Percentiles rank a stretch among this genome's conserved stretches.
phyloP scores from a whole-genome alignment of 441 rosid genomes.

The Populus tomentosa region DNA sequence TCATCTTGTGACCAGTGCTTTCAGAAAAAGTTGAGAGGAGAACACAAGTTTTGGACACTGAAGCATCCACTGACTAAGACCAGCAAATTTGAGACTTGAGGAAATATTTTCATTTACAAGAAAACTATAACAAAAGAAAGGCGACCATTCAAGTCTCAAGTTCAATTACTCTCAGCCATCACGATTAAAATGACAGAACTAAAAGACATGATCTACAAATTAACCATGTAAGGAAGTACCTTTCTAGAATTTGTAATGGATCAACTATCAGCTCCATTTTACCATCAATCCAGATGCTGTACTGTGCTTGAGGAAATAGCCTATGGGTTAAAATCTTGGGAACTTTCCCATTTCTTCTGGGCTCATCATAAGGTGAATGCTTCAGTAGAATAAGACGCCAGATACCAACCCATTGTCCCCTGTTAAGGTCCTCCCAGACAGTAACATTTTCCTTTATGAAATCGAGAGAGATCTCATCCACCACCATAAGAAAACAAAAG shows the following conservation, averaged over 20 bases:
- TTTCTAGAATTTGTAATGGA: conserved; percentile 83
- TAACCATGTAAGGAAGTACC: conserved; percentile 36
- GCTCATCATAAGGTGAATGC: conserved; percentile 91
- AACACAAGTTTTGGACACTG: not conserved
- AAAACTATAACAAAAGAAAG: not conserved
- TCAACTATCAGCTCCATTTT: conserved; percentile 97
- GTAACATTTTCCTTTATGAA: conserved; percentile 66
- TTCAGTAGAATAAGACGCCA: conserved; percentile 85
- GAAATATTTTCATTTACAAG: not conserved
- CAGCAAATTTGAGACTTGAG: not conserved
- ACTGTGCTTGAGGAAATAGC: conserved; percentile 84
- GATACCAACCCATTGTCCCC: conserved; percentile 86
- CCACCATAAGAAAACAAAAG: conserved; percentile 90
- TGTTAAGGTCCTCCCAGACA: conserved; percentile 48
- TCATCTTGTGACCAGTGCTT: not conserved
- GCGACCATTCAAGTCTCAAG: not conserved
- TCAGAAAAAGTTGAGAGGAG: not conserved
- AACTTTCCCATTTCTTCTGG: conserved; percentile 94
- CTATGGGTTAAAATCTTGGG: conserved; percentile 96
- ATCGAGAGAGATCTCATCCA: conserved; percentile 71
- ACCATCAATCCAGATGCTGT: conserved; percentile 98
- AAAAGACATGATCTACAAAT: not conserved
- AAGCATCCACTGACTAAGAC: not conserved
- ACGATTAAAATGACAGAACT: not conserved
- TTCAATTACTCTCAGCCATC: not conserved